phyloP scores from a whole-genome alignment of 2,329 filamentous ascomycete species.

The Arthrocladium fulminans region DNA sequence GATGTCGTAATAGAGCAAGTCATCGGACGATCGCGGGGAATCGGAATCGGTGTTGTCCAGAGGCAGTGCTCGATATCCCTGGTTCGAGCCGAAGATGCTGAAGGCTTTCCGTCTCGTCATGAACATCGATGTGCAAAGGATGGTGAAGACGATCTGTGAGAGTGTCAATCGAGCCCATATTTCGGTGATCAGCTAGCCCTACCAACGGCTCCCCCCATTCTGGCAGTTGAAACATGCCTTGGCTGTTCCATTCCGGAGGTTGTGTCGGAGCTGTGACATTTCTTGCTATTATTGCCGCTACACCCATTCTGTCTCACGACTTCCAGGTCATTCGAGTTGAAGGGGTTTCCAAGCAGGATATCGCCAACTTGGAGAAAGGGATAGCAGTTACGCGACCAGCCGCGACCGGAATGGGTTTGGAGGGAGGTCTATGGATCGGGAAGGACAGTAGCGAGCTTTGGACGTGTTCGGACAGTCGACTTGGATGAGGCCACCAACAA shows the following conservation, averaged over 20 bases:
- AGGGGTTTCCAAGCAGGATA: too few relatives aligned
- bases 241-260: conserved; percentile 22
- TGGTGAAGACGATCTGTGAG: conserved; percentile 42
- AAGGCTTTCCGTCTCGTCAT: conserved; percentile 40
- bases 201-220: conserved; percentile 22
- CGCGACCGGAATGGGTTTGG: too few relatives aligned
- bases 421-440: too few relatives aligned
- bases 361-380: neutral
- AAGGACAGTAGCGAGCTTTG: neutral
- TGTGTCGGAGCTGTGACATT: conserved; percentile 17
- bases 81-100: conserved; percentile 30
- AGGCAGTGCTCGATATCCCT: conserved; percentile 17
- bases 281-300: neutral
- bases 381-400: neutral
- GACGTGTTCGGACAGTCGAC: neutral
- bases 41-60: conserved; percentile 22
- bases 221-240: conserved; percentile 22
- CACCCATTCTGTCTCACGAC: neutral
- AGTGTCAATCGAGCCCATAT: neutral
- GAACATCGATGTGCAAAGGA: conserved; percentile 42
- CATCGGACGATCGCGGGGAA: conserved; percentile 31
- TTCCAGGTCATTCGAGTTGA: neutral
- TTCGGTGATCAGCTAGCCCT: neutral
- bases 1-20: conserved; percentile 26
- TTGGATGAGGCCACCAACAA: neutral